Evolutionary conservation across 2,329 filamentous ascomycete species (phyloP), one percentile per base, ranked within the genome.

Genomic region (Colletotrichum kahawae): DNA sequence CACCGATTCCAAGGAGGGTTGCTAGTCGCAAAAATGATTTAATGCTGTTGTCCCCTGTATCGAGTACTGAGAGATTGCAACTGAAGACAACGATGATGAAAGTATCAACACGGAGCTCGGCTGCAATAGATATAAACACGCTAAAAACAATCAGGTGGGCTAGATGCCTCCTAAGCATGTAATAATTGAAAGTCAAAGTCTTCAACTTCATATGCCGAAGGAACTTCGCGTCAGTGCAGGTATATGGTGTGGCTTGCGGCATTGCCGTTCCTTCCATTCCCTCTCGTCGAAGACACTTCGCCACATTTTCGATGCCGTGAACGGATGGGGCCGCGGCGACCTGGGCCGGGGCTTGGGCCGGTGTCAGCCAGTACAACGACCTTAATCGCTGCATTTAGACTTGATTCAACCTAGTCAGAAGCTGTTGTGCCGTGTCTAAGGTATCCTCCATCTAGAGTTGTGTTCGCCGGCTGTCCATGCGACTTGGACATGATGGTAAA

Each of bases 81-180:
- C 10, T 21, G 10, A 21, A 21, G 5, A 48, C 10, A 13, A 21
- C n/a, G n/a, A 51, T 21, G 43, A 21, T 51, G 6, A 51, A 51
- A 9, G 21, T 21, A 21, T 51, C n/a, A 10, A 51, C 18, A 1
- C 43, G 9, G 13, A 21, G 43, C n/a, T 51, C 43, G n/a, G 43
- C 10, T 12, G 21, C 18, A 21, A 21, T 21, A n/a, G 21, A 51
- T 13, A 51, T 3, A 12, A 51, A 21, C 43, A 51, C 1, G n/a
- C n/a, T 0, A 0, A 51, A 13, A 2, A 13, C 43, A 7, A 21
- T 3, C 12, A 51, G n/a, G 10, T 13, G 7, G 43, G n/a, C 43
- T 51, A 21, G 43, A 51, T 51, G 12, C 43, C 43, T 7, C 43
- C 43, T 51, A 7, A 21, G n/a, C 7, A 51, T 51, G 4, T 21